Evolutionary conservation across 495 filamentous ascomycete genomes (phyloP).

Genomic region (Penicillium mononematosum): DNA sequence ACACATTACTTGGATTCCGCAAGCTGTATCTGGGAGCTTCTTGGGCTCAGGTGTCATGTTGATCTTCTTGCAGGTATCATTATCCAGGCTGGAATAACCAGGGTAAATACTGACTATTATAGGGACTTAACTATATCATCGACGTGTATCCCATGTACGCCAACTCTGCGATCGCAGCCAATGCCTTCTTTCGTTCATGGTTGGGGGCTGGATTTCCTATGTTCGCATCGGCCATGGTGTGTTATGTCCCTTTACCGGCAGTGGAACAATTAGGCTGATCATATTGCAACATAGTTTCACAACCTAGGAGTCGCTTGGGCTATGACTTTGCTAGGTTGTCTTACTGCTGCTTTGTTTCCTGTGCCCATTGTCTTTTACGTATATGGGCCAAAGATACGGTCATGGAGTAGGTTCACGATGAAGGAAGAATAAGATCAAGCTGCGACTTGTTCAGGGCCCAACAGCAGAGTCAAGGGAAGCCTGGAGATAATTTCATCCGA

Average conservation of each 20-base stretch:
- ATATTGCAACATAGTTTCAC: conserved; percentile 38
- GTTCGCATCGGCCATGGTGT: conserved; percentile 56
- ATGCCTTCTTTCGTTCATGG: conserved; percentile 42
- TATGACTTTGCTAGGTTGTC: conserved; percentile 57
- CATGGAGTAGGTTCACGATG: conserved; percentile 30
- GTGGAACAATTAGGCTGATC: conserved; percentile 27
- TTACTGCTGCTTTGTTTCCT: conserved; percentile 56
- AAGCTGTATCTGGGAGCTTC: conserved; percentile 36
- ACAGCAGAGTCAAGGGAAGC: background rate
- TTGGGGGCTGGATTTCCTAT: conserved; percentile 57
- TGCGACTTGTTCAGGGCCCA: background rate
- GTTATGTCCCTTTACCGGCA: conserved; percentile 33
- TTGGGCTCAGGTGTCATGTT: conserved; percentile 45
- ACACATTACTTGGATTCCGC: conserved; percentile 34
- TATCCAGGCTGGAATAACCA: background rate
- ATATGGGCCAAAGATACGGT: conserved; percentile 57
- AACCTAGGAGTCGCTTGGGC: conserved; percentile 58
- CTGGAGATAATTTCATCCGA: background rate
- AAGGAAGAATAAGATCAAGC: background rate
- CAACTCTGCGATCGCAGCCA: conserved; percentile 50
- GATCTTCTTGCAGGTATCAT: conserved; percentile 38
- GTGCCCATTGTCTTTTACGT: conserved; percentile 63
- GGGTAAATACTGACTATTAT: background rate
- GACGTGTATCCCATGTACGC: conserved; percentile 53
- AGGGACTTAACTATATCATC: conserved; percentile 53